Conservation (phyloP, 2,329 filamentous ascomycete genomes). For the Teratosphaeria destructans region DNA sequence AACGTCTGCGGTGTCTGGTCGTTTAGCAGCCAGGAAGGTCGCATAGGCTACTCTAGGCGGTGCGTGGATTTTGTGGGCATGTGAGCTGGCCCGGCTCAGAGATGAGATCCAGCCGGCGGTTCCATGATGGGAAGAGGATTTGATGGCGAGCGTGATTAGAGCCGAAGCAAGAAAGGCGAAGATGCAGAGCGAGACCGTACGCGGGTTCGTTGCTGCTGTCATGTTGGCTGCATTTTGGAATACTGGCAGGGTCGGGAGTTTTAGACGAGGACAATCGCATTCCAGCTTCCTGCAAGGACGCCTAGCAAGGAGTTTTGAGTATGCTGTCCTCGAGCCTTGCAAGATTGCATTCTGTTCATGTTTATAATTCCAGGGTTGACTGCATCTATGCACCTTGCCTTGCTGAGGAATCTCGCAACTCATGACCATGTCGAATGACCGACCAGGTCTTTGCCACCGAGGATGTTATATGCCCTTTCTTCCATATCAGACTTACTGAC, state of each 20-base stretch:
- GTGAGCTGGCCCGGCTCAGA: background rate
- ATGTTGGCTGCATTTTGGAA: background rate
- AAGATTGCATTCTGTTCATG: no score
- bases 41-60: slow-evolving; percentile 27
- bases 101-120: background rate
- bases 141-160: background rate
- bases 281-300: background rate
- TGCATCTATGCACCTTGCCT: no score
- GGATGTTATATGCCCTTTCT: no score
- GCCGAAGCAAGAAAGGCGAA: background rate
- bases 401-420: no score
- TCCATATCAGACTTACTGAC: no score
- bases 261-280: background rate
- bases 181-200: background rate
- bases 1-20: slow-evolving; percentile 13
- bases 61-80: slow-evolving; percentile 3
- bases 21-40: slow-evolving; percentile 26
- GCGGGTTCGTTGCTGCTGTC: background rate
- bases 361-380: no score
- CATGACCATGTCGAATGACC: no score
- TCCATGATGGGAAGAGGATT: background rate
- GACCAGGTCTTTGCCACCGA: no score
- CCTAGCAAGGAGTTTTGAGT: background rate
- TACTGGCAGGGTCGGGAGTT: background rate
- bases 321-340: background rate